Evolutionary conservation across 306 rosid species (phyloP).

Genomic region (Vigna reflexopilosa): DNA sequence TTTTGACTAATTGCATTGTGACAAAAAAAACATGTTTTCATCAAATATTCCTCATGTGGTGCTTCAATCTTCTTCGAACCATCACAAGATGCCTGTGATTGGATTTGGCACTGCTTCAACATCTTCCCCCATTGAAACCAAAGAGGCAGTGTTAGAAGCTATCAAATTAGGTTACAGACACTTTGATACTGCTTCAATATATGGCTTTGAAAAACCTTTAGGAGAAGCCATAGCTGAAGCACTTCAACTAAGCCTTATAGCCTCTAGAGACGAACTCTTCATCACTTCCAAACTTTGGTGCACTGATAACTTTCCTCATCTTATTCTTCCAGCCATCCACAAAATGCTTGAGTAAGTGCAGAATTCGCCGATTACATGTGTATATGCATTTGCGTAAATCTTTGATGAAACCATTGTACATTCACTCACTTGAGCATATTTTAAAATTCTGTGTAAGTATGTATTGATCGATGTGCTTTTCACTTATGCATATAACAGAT

Average conservation of each 20-base stretch:
- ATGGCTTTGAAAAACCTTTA: slow-evolving; percentile 28
- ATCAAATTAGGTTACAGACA: slow-evolving; percentile 40
- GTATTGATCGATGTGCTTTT: too few species aligned
- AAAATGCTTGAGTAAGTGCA: slow-evolving; percentile 34
- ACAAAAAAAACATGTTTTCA: slow-evolving; percentile 12
- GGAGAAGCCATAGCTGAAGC: slow-evolving; percentile 48
- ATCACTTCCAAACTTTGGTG: slow-evolving; percentile 47
- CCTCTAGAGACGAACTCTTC: slow-evolving; percentile 37
- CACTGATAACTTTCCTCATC: slow-evolving; percentile 19
- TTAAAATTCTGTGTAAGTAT: too few species aligned
- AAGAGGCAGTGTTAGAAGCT: slow-evolving; percentile 36
- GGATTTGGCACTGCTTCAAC: slow-evolving; percentile 36
- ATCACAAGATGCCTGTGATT: slow-evolving; percentile 5
- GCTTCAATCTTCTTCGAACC: slow-evolving; percentile 1
- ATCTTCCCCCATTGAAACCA: background rate
- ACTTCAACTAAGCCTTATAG: slow-evolving; percentile 32
- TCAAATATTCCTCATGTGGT: slow-evolving; percentile 5
- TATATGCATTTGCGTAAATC: too few species aligned
- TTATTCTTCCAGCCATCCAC: slow-evolving; percentile 25
- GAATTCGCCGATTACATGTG: too few species aligned
- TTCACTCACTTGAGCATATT: too few species aligned
- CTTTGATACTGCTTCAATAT: slow-evolving; percentile 35
- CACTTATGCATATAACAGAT: too few species aligned
- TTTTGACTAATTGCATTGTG: background rate
- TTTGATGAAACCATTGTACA: too few species aligned